Conservation (phyloP, 2,329 filamentous ascomycete species). For the Fusarium kyushuense region DNA sequence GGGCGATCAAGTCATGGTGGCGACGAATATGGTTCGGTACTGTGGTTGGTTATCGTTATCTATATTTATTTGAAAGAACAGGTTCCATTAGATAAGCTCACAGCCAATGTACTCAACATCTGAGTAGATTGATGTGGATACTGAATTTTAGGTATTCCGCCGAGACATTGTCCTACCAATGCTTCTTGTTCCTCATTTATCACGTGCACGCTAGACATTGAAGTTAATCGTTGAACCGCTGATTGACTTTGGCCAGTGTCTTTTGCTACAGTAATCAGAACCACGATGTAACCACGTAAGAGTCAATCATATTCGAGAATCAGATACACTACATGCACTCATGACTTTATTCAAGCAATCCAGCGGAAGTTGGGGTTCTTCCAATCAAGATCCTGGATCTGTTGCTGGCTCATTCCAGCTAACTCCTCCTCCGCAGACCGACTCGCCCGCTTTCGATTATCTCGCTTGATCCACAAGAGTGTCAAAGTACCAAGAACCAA, state of each 20-base stretch:
- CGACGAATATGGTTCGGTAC: neutral
- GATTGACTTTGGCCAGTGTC: neutral
- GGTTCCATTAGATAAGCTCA: neutral
- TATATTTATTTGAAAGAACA: neutral
- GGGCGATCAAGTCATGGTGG: neutral
- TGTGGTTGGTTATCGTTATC: neutral
- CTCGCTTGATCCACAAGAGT: slow-evolving; percentile 70
- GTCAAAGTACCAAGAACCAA: slow-evolving; percentile 61
- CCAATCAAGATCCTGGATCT: slow-evolving; percentile 74
- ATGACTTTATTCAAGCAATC: slow-evolving; percentile 44
- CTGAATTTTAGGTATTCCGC: no score
- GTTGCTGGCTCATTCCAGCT: slow-evolving; percentile 62
- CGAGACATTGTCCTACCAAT: no score
- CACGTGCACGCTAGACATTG: no score
- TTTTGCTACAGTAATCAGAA: neutral
- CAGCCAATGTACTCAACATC: neutral
- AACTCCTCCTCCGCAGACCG: slow-evolving; percentile 59
- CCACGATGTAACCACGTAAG: neutral
- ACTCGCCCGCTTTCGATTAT: slow-evolving; percentile 62
- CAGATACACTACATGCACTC: neutral
- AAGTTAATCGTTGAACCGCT: no score
- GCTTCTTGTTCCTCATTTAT: no score
- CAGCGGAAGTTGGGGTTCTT: slow-evolving; percentile 74
- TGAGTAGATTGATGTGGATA: neutral
- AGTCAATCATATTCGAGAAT: neutral